Evolutionary conservation across 345 rosid genomes (phyloP), one percentile per base, ranked within the genome.

Genomic region (Gossypium thurberi): DNA sequence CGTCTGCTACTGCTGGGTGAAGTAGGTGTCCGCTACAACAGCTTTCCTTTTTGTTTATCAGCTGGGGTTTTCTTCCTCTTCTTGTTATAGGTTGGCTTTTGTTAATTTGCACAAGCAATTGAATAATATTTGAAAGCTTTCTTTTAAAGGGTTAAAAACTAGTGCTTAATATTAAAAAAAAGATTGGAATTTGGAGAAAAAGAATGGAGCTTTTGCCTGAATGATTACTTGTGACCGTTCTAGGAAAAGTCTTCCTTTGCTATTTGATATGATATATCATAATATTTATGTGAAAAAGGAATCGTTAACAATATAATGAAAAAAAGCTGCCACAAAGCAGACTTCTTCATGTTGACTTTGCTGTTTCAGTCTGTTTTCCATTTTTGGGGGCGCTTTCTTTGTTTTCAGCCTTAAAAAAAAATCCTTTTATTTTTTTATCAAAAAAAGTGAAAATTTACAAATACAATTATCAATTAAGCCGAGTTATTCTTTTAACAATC

Each of bases 281-380:
- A 57, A 57, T 10, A 53, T 37, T 37, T 43, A 11, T 20, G 21
- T 65, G 50, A 43, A 10, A 10, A 53, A 12, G 14, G 7, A 69
- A 12, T 26, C 2, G 43, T 61, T 71, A 8, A 21, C 63, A 69
- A 67, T 15, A 65, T 33, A 33, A 33, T 33, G 40, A 33, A 33
- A 33, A 66, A 78, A 73, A 66, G 74, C 62, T 77, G 78, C 75
- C 81, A 77, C 37, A 78, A 63, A 44, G 73, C 58, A 57, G 74
- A 77, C 75, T 62, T 75, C 74, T 69, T 46, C 44, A 12, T 78
- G 83, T 84, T 84, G 87, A 84, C 85, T 80, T 84, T 76, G 72
- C 59, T 55, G 71, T 21, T 70, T 42, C 65, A 18, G 50, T 33
- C 50, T 37, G 3, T 40, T 70, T 70, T 70, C 73, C 33, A 11